Base-by-base conservation (phyloP, 192 early-diverging fungal genomes). In the Entomortierella beljakovae region DNA sequence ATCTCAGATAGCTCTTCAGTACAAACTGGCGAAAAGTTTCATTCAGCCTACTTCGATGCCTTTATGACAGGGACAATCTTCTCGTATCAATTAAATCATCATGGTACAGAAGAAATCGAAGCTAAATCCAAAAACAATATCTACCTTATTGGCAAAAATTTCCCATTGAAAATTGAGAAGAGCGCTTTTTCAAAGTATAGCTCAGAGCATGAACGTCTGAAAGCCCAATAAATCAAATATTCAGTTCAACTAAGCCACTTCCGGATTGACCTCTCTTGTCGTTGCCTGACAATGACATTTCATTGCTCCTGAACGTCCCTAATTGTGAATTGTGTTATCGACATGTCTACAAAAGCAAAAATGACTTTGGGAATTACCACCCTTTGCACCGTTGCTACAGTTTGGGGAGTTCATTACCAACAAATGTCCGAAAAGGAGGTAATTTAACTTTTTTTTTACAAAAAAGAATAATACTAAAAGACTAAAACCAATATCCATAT, bases 41-140 rank as follows among this genome's bases (percentile, higher is more conserved):
- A 99, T 70, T 94, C 94, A 1, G 96, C 97, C 3, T 91, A 92
- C 64, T 97, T 93, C 84, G 97, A 99, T 71, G 93, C 97, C 5
- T 99, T 89, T 82, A 99, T 99, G 97, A 99, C 97, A 0, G 97
- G 94, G 2, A 98, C 85, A 33, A 87, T 96, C 26, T 95, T 94
- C 69, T 89, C 88, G 53, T 88, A 89, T 43, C 86, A 95, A 42
- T 52, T 86, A 33, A 83, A 74, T 50, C 64, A 81, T 37, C 82
- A 89, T 75, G 23, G 18, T 28, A 18, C 40, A 1, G 61, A 58
- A 15, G 38, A 52, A 16, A 50, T 79, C 28, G 67, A 64, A 25
- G 2, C 31, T 1, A 53, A 64, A 22, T 60, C 75, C 26, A 88
- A 74, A 31, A 97, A 97, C 82, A 92, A 92, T 80, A 40, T 99